A percentile compares a stretch with the other conserved stretches of the same genome.
phyloP scores from a whole-genome alignment of 2,329 filamentous ascomycete species.

The Colletotrichum sojae region DNA sequence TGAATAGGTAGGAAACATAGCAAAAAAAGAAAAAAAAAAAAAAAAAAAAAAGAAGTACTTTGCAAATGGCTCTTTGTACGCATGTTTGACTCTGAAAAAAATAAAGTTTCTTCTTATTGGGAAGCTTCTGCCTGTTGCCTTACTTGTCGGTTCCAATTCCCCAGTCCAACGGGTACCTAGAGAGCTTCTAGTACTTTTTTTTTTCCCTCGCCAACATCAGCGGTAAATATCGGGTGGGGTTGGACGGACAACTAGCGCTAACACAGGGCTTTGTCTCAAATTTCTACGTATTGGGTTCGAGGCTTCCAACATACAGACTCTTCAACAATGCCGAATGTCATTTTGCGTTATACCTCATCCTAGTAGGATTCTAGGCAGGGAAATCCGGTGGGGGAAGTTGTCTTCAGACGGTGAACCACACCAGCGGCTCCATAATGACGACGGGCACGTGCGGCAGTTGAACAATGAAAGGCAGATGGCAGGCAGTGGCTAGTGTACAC shows the following conservation, averaged over 20 bases:
- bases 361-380: background rate
- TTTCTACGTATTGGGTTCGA: background rate
- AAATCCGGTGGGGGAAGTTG: background rate
- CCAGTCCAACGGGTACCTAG: too few relatives aligned
- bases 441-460: constrained; percentile 19
- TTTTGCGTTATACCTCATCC: background rate
- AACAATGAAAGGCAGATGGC: background rate
- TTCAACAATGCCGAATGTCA: background rate
- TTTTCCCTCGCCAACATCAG: constrained; percentile 2
- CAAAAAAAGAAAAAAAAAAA: too few relatives aligned
- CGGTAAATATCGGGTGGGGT: constrained; percentile 26
- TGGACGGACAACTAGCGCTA: constrained; percentile 16
- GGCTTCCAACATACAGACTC: background rate
- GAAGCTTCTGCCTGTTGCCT: too few relatives aligned
- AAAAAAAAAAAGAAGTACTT: too few relatives aligned
- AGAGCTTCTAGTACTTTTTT: background rate
- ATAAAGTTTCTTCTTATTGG: too few relatives aligned
- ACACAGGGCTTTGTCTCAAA: constrained; percentile 32
- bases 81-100: background rate
- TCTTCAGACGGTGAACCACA: constrained; percentile 9
- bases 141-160: too few relatives aligned
- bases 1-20: too few relatives aligned
- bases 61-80: too few relatives aligned
- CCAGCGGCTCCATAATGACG: constrained; percentile 13
- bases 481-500: background rate